Conservation (phyloP, 2,329 filamentous ascomycete species). For the Botrytis deweyae region DNA sequence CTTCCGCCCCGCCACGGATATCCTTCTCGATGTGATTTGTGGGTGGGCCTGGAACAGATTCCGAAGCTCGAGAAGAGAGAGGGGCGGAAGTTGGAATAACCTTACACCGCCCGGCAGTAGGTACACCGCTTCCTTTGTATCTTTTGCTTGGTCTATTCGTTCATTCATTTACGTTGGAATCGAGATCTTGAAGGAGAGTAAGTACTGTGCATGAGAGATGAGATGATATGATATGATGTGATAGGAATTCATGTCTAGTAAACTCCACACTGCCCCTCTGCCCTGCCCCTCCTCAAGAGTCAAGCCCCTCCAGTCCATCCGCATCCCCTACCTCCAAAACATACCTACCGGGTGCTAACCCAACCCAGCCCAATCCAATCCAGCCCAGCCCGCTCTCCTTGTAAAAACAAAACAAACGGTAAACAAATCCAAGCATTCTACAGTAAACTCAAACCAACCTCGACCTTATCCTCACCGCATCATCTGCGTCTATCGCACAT, state of each 20-base stretch:
- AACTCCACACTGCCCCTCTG: background rate
- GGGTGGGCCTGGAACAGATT: background rate
- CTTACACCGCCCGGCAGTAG: slow-evolving; percentile 5
- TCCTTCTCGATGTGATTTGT: background rate
- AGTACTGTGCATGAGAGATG: background rate
- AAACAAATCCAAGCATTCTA: background rate
- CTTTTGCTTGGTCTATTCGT: background rate
- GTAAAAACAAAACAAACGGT: background rate
- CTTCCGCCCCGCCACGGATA: background rate
- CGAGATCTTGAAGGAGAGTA: background rate
- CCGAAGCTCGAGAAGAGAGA: background rate
- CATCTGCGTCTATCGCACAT: background rate
- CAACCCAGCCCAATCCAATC: background rate
- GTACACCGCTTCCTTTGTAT: background rate
- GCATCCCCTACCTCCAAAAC: background rate
- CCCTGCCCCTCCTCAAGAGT: background rate
- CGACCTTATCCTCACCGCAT: background rate
- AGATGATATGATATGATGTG: background rate
- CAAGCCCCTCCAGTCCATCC: background rate
- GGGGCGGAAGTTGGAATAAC: background rate
- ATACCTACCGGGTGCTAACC: background rate
- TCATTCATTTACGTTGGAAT: background rate
- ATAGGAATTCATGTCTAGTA: background rate
- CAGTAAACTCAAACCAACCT: background rate
- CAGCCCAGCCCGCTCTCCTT: background rate